Base-by-base conservation (phyloP, 768 basidiomycete species). In the Russula griseocarnosa region DNA sequence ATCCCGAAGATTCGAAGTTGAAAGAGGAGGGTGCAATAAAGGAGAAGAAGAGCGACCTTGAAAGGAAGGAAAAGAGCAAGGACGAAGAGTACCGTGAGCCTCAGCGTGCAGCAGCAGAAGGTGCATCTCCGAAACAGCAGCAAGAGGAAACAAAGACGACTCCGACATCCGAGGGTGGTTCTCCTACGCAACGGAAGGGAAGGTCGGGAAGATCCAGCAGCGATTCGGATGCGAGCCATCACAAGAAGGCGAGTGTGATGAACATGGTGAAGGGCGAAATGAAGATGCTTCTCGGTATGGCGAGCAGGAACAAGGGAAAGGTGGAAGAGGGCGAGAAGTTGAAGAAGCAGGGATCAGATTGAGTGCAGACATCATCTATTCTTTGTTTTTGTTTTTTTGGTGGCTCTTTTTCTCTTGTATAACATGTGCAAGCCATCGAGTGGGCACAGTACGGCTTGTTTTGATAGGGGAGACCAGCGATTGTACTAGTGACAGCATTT, bases 201-300 rank as follows among this genome's bases (percentile, higher is more conserved):
- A 57, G 56, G 65, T 46, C 62, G 44, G 56, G 30, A 46, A 57
- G 62, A 62, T 57, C 65, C 3, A 64, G 40, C 40, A 64, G 66
- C 40, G 62, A 66, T 14, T 55, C 65, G 1, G 65, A 64, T n/a
- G 62, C 65, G 44, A 59, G 52, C 34, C 22, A 66, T 22, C 55
- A 58, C 38, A 58, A 55, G 18, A 66, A 56, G 47, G 66, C 53
- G 5, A 63, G 42, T 26, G 53, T 66, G 22, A 55, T 66, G 62
- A 51, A 50, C 30, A 64, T 55, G 36, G 62, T 66, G 28, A 66
- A 60, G 53, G 66, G 62, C 1, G 66, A 60, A 38, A 58, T 66
- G 62, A 63, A 59, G 46, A 54, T 65, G 24, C 57, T 66, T 20
- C 53, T 66, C 13, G 66, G 66, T 3, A 66, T 59, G 53, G 66